Evolutionary conservation across 2,329 filamentous ascomycete genomes (phyloP).

Genomic region (Teratosphaeria gauchensis): DNA sequence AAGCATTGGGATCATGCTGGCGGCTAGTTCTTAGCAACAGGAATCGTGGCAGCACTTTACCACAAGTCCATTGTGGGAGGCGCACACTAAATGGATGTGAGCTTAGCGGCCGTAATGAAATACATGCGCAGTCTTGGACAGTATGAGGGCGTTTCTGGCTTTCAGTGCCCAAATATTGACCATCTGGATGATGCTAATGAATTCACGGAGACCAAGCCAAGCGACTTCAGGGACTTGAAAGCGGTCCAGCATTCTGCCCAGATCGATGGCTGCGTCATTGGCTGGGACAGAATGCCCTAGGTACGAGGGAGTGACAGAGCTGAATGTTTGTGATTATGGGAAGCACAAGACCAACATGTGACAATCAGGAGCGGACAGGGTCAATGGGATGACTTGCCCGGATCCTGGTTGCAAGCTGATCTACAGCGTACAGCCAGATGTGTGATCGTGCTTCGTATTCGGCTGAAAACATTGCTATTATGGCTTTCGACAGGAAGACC

Average conservation of each 20-base stretch:
- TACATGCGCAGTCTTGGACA: constrained; percentile 48
- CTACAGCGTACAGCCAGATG: neutral
- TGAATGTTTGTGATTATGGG: neutral
- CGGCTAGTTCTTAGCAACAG: constrained; percentile 47
- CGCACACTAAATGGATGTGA: constrained; percentile 45
- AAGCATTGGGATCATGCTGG: constrained; percentile 47
- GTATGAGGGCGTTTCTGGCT: constrained; percentile 36
- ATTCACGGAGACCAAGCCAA: neutral
- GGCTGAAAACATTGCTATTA: too few species aligned
- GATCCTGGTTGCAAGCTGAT: neutral
- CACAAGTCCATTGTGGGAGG: constrained; percentile 37
- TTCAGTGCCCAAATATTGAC: constrained; percentile 13
- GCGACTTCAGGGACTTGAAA: neutral
- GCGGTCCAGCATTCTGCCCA: neutral
- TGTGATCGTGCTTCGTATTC: neutral
- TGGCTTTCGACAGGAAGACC: too few species aligned
- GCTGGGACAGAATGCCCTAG: neutral
- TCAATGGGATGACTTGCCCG: neutral
- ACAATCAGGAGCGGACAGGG: neutral
- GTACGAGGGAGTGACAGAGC: neutral
- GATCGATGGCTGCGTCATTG: neutral
- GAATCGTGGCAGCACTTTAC: constrained; percentile 44
- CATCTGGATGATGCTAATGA: neutral
- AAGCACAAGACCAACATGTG: neutral
- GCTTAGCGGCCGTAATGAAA: constrained; percentile 46